Base-by-base conservation (phyloP, 164 flowering plant species). In the Vitis labrusca region DNA sequence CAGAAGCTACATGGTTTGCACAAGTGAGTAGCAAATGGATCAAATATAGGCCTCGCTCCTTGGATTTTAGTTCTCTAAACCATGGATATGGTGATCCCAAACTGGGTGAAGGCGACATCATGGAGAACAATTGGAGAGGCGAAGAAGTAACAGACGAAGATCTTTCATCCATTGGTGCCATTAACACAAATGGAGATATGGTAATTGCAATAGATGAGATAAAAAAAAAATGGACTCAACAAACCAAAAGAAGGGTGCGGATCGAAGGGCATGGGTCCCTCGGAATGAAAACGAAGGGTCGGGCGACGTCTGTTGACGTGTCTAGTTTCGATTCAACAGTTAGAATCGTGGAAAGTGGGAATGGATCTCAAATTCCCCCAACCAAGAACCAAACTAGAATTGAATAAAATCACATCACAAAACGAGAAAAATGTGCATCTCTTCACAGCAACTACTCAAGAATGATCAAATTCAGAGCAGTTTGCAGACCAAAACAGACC, bases 1-100 rank as follows among this genome's bases (percentile, higher is more conserved):
- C 83, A 2, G 72, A 1, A 10, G 85, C 84, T 10, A 85, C 85
- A 65, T 79, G 82, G 37, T 81, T 86, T 5, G 85, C 87, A 61
- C 89, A 86, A 29, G 81, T 72, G 23, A 82, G 75, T 67, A 86
- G 55, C 19, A 84, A 61, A 47, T 82, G 85, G 72, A 82, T 80
- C 77, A 86, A 73, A 62, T 72, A 84, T 62, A 86, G 66, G 66
- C 89, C 89, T 71, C 89, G 69, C 72, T 86, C 87, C 61, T 86
- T 85, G 9, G 89, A 73, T 67, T 76, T 82, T 12, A 86, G 78
- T 64, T 84, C 89, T 61, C 63, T 73, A 10, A 82, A 76, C 83
- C 83, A 81, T 9, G 82, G 79, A 30, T 74, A 71, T 17, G 86
- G 85, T 11, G 87, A 82, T 56, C 80, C 84, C 49, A 81, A 15